phyloP scores from a whole-genome alignment of 768 basidiomycete species.

The Xerocomellus chrysenteron region DNA sequence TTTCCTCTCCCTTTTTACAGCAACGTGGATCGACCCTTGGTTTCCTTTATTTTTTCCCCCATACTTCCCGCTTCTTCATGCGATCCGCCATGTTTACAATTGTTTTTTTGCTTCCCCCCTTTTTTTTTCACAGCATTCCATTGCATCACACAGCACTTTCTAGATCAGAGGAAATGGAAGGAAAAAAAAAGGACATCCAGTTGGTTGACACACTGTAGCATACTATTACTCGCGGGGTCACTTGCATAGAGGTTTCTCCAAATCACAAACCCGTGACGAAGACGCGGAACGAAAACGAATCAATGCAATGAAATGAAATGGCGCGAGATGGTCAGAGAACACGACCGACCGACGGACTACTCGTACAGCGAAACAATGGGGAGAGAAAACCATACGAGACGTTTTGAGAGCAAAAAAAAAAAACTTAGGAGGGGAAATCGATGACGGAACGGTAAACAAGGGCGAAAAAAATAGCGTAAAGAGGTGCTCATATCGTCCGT shows the following conservation, averaged over 20 bases:
- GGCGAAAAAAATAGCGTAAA: not conserved
- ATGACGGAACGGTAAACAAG: not conserved
- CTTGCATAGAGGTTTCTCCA: not conserved
- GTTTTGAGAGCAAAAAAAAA: not conserved
- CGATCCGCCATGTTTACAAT: not conserved
- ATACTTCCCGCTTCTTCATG: not conserved
- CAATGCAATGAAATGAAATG: not conserved
- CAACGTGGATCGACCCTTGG: not conserved
- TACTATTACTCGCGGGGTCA: not conserved
- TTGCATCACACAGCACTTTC: not conserved
- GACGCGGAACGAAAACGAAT: not conserved
- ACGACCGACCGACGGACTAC: not conserved
- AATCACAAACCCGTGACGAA: not conserved
- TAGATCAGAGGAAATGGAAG: not conserved
- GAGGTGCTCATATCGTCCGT: not conserved
- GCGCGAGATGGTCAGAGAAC: not conserved
- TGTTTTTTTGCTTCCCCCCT: not conserved
- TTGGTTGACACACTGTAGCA: not conserved
- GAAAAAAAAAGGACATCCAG: not conserved
- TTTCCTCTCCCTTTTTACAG: not conserved
- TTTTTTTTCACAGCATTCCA: not conserved
- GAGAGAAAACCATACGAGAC: not conserved
- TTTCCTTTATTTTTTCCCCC: not conserved
- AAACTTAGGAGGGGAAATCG: not conserved
- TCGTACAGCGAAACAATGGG: slow-evolving; percentile 11